These are phyloP conservation scores for Paratrypanosoma confusum DNA, from an alignment of 208 protist genomes.

Conservation along the genomic window DNA sequence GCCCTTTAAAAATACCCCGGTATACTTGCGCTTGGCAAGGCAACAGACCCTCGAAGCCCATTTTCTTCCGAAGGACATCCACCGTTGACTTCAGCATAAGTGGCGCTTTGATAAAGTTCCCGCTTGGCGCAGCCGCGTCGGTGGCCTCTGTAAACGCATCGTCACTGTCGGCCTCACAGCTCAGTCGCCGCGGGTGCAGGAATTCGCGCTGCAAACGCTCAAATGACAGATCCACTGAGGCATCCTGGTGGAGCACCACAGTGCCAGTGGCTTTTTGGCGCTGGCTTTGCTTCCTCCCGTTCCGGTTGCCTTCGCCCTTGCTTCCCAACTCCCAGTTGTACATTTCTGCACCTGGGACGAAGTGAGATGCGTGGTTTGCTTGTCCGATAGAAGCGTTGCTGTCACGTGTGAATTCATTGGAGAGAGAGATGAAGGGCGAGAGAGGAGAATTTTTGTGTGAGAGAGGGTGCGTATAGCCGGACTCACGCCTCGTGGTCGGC, in stretches of 20 bases:
- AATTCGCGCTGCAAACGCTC: conserved; percentile 55
- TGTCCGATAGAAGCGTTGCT: neutral
- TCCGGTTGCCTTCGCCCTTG: too few species aligned
- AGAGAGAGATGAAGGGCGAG: neutral
- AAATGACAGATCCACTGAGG: conserved; percentile 46
- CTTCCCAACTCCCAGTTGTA: conserved; percentile 76
- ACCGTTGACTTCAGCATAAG: conserved; percentile 62
- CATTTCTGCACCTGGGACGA: conserved; percentile 12
- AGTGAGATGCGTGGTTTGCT: too few species aligned
- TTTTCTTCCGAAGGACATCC: conserved; percentile 25
- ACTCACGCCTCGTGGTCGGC: too few species aligned
- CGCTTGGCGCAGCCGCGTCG: conserved; percentile 9
- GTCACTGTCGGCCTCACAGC: neutral
- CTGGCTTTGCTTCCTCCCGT: conserved; percentile 17
- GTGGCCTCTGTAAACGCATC: conserved; percentile 14
- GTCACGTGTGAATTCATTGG: neutral
- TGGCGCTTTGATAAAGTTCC: conserved; percentile 17
- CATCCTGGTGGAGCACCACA: conserved; percentile 73
- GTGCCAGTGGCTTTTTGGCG: conserved; percentile 79
- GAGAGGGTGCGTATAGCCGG: too few species aligned
- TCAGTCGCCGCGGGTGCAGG: conserved; percentile 8
- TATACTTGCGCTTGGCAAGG: conserved; percentile 83
- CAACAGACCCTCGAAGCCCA: conserved; percentile 52
- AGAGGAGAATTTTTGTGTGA: too few species aligned
- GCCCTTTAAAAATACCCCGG: conserved; percentile 70